A percentile compares a stretch with the other conserved stretches of the same genome.
phyloP scores from a whole-genome alignment of 805 yeast species.

The Saturnispora besseyi region DNA sequence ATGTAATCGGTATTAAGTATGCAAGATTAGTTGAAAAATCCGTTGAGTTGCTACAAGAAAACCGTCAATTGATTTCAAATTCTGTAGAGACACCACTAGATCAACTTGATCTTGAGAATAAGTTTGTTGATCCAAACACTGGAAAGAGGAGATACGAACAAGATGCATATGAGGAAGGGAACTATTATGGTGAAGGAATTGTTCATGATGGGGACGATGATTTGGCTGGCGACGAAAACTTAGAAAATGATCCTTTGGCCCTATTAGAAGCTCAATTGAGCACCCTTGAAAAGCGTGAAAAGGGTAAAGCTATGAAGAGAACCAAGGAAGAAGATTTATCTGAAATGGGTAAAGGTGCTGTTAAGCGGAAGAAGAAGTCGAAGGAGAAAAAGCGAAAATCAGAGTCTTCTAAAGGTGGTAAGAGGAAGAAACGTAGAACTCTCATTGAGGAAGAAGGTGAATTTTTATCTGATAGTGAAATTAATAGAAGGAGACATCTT shows the following conservation, averaged over 20 bases:
- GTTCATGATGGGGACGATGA: conserved; percentile 21
- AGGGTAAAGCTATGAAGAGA: conserved; percentile 22
- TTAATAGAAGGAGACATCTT: conserved; percentile 20
- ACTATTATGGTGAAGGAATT: conserved; percentile 15
- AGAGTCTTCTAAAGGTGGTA: conserved; percentile 1
- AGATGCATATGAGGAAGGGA: conserved; percentile 4
- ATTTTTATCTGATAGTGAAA: conserved; percentile 9
- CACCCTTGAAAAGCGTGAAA: conserved; percentile 11
- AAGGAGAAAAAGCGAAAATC: conserved; percentile 5
- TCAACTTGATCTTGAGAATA: conserved; percentile 18
- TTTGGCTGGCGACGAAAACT: conserved; percentile 28
- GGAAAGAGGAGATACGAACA: background rate
- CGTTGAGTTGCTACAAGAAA: conserved; percentile 8
- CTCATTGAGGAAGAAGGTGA: conserved; percentile 28
- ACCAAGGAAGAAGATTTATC: conserved; percentile 9
- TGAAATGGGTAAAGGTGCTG: conserved; percentile 10
- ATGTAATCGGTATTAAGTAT: conserved; percentile 18
- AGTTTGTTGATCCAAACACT: conserved; percentile 11
- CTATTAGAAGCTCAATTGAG: conserved; percentile 28
- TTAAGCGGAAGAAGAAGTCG: conserved; percentile 5
- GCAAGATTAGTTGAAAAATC: conserved; percentile 8
- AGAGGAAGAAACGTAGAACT: conserved; percentile 8
- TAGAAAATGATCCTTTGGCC: conserved; percentile 35
- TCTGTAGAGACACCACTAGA: conserved; percentile 19
- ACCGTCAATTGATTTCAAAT: conserved; percentile 14